These are phyloP conservation scores for Stromatinia cepivora DNA, from an alignment of 2,329 filamentous ascomycete species.

Conservation along the genomic window DNA sequence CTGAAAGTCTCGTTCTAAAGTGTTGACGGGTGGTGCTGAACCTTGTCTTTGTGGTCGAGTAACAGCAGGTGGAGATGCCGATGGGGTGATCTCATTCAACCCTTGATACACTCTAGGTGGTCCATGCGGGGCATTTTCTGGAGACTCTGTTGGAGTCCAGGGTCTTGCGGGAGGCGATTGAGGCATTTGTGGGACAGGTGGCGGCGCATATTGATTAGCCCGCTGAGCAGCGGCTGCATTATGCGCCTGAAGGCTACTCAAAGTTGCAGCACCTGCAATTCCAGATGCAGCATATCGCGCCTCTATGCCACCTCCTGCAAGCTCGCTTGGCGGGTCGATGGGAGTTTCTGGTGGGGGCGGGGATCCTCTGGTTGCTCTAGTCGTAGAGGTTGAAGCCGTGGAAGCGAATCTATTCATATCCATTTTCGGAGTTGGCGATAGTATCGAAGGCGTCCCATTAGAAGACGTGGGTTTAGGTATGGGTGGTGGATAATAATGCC, in stretches of 20 bases:
- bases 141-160: conserved; percentile 93
- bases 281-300: conserved; percentile 88
- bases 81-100: conserved; percentile 60
- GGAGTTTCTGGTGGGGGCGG: conserved; percentile 95
- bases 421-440: conserved; percentile 38
- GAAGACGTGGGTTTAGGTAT: conserved; percentile 38
- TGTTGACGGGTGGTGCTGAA: conserved; percentile 57
- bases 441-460: conserved; percentile 32
- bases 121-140: conserved; percentile 82
- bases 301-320: conserved; percentile 81
- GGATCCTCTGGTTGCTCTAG: conserved; percentile 85
- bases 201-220: conserved; percentile 70
- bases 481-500: conserved; percentile 59
- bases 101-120: conserved; percentile 93
- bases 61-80: conserved; percentile 46
- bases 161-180: conserved; percentile 55
- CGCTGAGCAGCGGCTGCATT: conserved; percentile 82
- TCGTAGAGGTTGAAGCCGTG: conserved; percentile 90
- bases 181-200: conserved; percentile 45
- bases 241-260: conserved; percentile 70
- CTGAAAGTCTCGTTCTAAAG: conserved; percentile 84
- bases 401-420: conserved; percentile 67
- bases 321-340: conserved; percentile 67
- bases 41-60: conserved; percentile 41
- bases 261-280: conserved; percentile 80